These are phyloP conservation scores for Pythium coloratum DNA, from an alignment of 352 stramenopile genomes.

Conservation along the genomic window DNA sequence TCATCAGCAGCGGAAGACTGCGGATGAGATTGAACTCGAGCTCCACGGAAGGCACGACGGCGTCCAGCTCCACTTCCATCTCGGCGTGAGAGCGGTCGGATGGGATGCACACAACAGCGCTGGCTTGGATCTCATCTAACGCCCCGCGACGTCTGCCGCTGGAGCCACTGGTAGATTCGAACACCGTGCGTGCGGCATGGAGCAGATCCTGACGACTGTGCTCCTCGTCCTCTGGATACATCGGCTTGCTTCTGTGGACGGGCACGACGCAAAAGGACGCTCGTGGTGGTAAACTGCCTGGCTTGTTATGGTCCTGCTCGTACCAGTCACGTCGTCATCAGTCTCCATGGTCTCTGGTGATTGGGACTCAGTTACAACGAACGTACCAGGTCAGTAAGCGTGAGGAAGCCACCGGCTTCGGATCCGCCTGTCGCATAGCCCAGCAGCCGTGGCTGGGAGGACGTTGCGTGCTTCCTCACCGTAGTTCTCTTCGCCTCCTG, in stretches of 20 bases:
- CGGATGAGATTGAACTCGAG: constrained; percentile 61
- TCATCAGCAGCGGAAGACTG: constrained; percentile 77
- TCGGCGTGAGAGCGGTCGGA: constrained; percentile 17
- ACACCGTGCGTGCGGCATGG: background rate
- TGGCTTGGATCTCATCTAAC: constrained; percentile 6
- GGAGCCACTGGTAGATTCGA: constrained; percentile 11
- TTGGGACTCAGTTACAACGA: background rate
- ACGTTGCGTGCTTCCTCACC: background rate
- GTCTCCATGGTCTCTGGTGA: background rate
- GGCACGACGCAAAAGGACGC: background rate
- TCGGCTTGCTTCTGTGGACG: background rate
- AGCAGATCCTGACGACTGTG: background rate
- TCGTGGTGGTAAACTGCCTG: background rate
- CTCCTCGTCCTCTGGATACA: constrained; percentile 4
- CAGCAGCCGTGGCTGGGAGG: constrained; percentile 20
- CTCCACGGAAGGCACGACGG: constrained; percentile 39
- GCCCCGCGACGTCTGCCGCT: background rate
- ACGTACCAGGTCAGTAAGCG: constrained; percentile 16
- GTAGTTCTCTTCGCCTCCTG: constrained; percentile 12
- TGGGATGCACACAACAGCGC: constrained; percentile 3
- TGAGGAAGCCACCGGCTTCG: background rate
- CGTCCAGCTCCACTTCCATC: constrained; percentile 28
- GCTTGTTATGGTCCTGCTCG: constrained; percentile 13
- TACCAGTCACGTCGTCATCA: background rate
- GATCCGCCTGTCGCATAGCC: constrained; percentile 28